Evolutionary conservation across 169 alveolate species (phyloP), one percentile per base, ranked within the genome.

Genomic region (Theileria orientalis): DNA sequence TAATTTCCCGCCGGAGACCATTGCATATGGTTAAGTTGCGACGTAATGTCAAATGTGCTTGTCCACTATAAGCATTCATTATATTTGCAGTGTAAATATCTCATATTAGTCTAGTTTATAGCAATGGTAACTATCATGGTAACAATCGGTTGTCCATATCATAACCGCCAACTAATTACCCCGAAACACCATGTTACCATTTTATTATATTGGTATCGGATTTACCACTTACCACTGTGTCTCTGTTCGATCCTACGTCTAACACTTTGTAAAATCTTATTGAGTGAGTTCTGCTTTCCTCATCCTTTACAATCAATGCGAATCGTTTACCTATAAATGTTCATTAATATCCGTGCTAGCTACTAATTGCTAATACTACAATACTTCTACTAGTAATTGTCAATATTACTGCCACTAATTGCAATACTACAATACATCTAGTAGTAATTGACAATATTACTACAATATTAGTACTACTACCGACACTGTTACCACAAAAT

Each of bases 1-100:
- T 92, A 90, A 27, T 91, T 85, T 25, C 97, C 97, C 32, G 83
- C 80, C 1, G 97, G 97, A 44, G 96, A 91, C 97, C 97, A 94
- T 57, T 74, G 64, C 83, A 92, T 80, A 49, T 76, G 85, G 74
- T 92, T 92, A 86, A 92, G 83, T 66, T 88, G 93, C 13, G 85
- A 62, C 41, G 90, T 78, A 3, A 89, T 82, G 49, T 92, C 95
- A 49, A 90, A 85, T 21, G 95, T 85, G 41, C 90, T 67, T 0
- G 83, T 72, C 86, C 92, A 74, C 35, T 82, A 59, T 44, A 70
- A 30, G 69, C 25, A 64, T 21, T 44, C 27, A 40, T 63, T 3
- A 63, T 23, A 33, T n/a, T 16, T 25, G 21, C 1, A 63, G 21
- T 46, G 3, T 46, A n/a, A 46, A 46, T 19, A 46, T 2, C 19